Conservation (phyloP, 257 asterid genomes). For the Scutellaria galericulata region DNA sequence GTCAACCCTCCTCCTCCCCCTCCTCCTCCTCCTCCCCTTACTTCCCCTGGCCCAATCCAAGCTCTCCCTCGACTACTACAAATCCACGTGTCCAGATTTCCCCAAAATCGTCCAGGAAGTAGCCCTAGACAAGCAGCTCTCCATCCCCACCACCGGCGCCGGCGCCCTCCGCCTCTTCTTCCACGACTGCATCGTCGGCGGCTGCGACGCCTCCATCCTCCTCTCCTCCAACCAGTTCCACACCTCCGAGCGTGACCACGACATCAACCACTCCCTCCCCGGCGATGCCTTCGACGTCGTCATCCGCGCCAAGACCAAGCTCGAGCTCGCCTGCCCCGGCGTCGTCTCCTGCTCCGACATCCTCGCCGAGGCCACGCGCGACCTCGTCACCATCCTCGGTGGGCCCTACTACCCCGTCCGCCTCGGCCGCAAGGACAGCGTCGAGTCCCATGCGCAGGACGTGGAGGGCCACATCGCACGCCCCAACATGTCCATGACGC, state of each 20-base stretch:
- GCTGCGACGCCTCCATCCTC: constrained; percentile 88
- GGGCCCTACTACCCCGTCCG: constrained; percentile 68
- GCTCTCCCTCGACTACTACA: constrained; percentile 64
- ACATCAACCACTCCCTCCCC: constrained; percentile 71
- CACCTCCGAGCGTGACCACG: constrained; percentile 69
- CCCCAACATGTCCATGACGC: constrained; percentile 58
- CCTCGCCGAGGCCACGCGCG: constrained; percentile 73
- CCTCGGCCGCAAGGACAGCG: constrained; percentile 73
- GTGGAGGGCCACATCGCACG: constrained; percentile 82
- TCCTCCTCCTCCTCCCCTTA: constrained; percentile 39
- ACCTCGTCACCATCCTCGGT: constrained; percentile 73
- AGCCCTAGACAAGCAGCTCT: constrained; percentile 65
- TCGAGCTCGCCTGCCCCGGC: constrained; percentile 83
- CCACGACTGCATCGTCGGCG: constrained; percentile 90
- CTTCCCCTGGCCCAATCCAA: constrained; percentile 36
- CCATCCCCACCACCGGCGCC: constrained; percentile 81
- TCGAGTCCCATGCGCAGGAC: constrained; percentile 45
- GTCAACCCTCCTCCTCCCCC: constrained; percentile 34
- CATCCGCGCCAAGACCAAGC: constrained; percentile 64
- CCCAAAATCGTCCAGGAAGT: constrained; percentile 51
- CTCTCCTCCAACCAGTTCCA: constrained; percentile 55
- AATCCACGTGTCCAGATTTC: constrained; percentile 68
- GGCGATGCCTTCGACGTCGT: constrained; percentile 85
- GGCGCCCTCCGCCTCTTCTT: constrained; percentile 87
- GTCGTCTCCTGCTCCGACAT: constrained; percentile 83